Evolutionary conservation across 768 basidiomycete species (phyloP), one percentile per base, ranked within the genome.

Genomic region (Kwoniella sp.): DNA sequence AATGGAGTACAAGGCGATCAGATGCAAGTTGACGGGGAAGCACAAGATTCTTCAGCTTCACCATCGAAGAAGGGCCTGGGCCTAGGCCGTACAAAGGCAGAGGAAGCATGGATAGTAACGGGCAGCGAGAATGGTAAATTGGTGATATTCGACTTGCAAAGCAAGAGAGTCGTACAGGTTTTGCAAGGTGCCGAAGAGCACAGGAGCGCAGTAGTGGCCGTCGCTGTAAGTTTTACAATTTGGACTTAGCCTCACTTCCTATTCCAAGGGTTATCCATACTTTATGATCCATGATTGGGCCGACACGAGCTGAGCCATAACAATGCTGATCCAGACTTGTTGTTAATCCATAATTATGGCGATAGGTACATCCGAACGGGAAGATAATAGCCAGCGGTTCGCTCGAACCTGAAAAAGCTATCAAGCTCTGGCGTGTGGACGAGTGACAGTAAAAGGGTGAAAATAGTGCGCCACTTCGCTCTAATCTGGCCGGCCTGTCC

Each of bases 121-220:
- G 96, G 96, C 1, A 91, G 89, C 60, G 95, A 97, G 80, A 94
- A 96, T 79, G 83, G 85, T 68, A 94, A 90, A 73, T 82, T 93
- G 26, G 90, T 90, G 68, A 82, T 96, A 29, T 96, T 92, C 91
- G 90, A 96, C 76, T 77, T 98, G 55, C 91, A 94, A 78, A 87
- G 86, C 8, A 84, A 91, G 24, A 83, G 90, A 74, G 81, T 93
- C 6, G 80, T 88, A 36, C 92, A 95, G 74, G 63, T 70, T 54
- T 47, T 73, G n/a, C 60, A 68, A 54, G 60, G 58, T 13, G 19
- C 7, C 27, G 24, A 8, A 25, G 68, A 30, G 79, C 85, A 13
- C 82, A 90, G 13, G 86, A 90, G 67, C 89, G 90, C 88, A 30
- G 90, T 93, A 1, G 80, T 95, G 54, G 88, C 90, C 1, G 83